Base-by-base conservation (phyloP, 306 rosid genomes). In the Heteromeles arbutifolia region DNA sequence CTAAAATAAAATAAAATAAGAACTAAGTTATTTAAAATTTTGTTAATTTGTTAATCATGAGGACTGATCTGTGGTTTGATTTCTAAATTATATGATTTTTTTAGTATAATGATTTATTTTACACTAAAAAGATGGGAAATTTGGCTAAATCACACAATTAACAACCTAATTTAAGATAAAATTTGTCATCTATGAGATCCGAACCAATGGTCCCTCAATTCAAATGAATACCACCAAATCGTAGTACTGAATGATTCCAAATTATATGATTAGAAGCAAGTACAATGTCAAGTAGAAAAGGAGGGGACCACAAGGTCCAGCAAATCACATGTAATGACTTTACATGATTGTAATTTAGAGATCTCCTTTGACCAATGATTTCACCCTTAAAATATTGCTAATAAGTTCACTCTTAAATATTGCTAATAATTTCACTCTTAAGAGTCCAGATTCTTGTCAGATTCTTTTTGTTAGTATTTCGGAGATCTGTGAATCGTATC, bases 131-230 rank as follows among this genome's bases (percentile, higher is more conserved):
- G 0, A 48, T 1, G 0, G 0, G 0, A 0, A 48, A 1, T 5
- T 1, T 1, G 3, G 12, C 2, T 45, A 45, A 48, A 6, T 1
- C 3, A 48, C 3, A 48, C 2, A 48, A 15, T 2, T 1, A 3
- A 48, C 19, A 48, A 14, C 0, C 1, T 48, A 48, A 48, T 48
- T 48, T 14, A 5, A 0, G 4, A 48, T 48, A 5, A 0, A 48
- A 48, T 4, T 15, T 1, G 1, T 1, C 6, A 48, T 48, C 0
- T 0, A 48, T 1, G 0, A 48, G 0, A 48, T 48, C 2, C 0
- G 0, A 48, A 48, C 0, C 0, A 4, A 48, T 14, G 0, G 1
- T 2, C 0, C 1, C 3, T 15, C 7, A 48, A 0, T 15, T 48
- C 19, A 48, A 48, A 14, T 48, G 0, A 48, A 14, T 48, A 48